Evolutionary conservation across 495 filamentous ascomycete genomes (phyloP).

Genomic region (Chaetomium tenue): DNA sequence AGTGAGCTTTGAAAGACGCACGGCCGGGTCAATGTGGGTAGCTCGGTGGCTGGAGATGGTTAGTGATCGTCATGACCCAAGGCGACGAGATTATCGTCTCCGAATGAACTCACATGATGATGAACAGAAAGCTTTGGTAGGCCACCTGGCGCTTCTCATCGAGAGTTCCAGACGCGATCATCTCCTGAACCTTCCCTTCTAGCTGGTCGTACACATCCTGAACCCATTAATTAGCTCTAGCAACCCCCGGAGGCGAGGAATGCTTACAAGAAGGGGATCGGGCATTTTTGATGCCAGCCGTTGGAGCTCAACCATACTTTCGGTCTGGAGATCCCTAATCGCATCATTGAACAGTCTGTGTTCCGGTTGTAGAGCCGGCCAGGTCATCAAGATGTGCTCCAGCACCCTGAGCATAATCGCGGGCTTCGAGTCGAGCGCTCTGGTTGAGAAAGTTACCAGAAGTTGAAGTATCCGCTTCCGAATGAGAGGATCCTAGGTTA

Average conservation of each 20-base stretch:
- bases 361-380: slow-evolving; percentile 64
- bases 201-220: slow-evolving; percentile 80
- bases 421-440: slow-evolving; percentile 71
- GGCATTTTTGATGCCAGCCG: slow-evolving; percentile 86
- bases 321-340: slow-evolving; percentile 79
- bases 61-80: slow-evolving; percentile 24
- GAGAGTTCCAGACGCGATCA: slow-evolving; percentile 66
- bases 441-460: slow-evolving; percentile 79
- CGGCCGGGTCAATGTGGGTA: slow-evolving; percentile 63
- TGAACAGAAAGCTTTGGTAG: slow-evolving; percentile 79
- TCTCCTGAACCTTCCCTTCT: slow-evolving; percentile 76
- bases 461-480: slow-evolving; percentile 80
- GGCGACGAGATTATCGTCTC: neutral
- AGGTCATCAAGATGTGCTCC: slow-evolving; percentile 82
- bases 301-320: slow-evolving; percentile 82
- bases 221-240: slow-evolving; percentile 17
- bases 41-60: slow-evolving; percentile 66
- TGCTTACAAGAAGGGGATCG: slow-evolving; percentile 71
- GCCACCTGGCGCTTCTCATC: slow-evolving; percentile 69
- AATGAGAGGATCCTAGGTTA: slow-evolving; percentile 72
- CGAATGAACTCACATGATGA: slow-evolving; percentile 69
- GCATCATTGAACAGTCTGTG: slow-evolving; percentile 78
- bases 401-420: slow-evolving; percentile 82
- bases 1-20: slow-evolving; percentile 62
- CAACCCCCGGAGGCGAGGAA: neutral